These are phyloP conservation scores for Ganoderma sinense DNA, from an alignment of 1,284 basidiomycete species.

Conservation along the genomic window DNA sequence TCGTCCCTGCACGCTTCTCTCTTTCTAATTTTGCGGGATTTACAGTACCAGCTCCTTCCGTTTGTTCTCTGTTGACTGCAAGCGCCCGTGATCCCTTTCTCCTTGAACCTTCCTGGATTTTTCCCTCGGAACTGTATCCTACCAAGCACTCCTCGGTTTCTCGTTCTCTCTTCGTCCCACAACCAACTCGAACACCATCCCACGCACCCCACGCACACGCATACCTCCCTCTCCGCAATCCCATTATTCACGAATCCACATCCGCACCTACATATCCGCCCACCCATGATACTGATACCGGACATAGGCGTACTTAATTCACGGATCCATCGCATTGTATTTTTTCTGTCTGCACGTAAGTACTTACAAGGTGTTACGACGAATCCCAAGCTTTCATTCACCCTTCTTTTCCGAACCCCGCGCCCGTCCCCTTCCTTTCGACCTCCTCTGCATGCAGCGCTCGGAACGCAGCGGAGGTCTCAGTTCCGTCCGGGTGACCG, in stretches of 20 bases:
- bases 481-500: no score
- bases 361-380: no score
- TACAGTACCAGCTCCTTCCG: background rate
- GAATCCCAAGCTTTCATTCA: background rate
- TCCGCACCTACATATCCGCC: conserved; percentile 6
- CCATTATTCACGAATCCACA: background rate
- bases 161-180: background rate
- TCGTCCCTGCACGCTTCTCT: background rate
- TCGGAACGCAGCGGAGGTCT: no score
- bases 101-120: background rate
- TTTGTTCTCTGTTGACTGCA: background rate
- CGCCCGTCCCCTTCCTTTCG: no score
- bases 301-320: background rate
- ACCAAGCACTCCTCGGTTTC: background rate
- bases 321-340: background rate
- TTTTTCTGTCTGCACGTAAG: background rate
- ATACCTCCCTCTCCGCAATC: background rate
- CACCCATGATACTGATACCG: conserved; percentile 2
- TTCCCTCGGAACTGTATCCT: background rate
- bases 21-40: background rate
- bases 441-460: no score
- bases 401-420: background rate
- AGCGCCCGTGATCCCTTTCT: background rate
- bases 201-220: background rate
- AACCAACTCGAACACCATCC: background rate